These are phyloP conservation scores for Phialocephala sp. DNA, from an alignment of 2,329 filamentous ascomycete species.

Conservation along the genomic window DNA sequence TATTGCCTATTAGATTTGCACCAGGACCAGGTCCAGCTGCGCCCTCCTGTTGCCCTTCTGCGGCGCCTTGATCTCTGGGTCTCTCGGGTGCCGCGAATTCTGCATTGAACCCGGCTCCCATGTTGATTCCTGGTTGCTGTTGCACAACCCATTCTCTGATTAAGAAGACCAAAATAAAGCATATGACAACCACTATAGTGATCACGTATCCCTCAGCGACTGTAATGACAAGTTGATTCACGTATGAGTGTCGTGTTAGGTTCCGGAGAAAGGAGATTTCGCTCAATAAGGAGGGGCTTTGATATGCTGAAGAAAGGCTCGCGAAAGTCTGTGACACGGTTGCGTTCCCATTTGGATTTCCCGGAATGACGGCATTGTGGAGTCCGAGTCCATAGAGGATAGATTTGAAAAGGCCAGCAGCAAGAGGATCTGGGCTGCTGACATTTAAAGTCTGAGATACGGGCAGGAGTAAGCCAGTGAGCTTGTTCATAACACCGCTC, in stretches of 20 bases:
- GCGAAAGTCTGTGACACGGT: constrained; percentile 23
- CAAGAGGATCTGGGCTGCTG: constrained; percentile 37
- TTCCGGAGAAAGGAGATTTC: constrained; percentile 62
- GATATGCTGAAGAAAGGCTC: constrained; percentile 15
- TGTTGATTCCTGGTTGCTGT: constrained; percentile 91
- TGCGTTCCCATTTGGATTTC: constrained; percentile 21
- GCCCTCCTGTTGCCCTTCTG: constrained; percentile 29
- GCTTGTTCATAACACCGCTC: constrained; percentile 45
- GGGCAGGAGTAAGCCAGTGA: constrained; percentile 40
- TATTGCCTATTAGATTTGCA: constrained; percentile 9
- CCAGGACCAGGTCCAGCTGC: constrained; percentile 9
- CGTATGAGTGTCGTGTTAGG: constrained; percentile 68
- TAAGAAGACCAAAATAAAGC: constrained; percentile 95
- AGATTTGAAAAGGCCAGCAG: constrained; percentile 37
- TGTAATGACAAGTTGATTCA: constrained; percentile 83
- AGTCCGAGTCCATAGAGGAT: constrained; percentile 38
- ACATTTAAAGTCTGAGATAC: constrained; percentile 38
- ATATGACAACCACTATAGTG: constrained; percentile 87
- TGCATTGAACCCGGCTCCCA: constrained; percentile 62
- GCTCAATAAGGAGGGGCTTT: constrained; percentile 56
- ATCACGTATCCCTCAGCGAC: constrained; percentile 93
- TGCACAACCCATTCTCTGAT: constrained; percentile 98
- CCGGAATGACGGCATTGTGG: constrained; percentile 21
- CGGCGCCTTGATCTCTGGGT: constrained; percentile 29
- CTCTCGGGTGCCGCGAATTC: constrained; percentile 60